These are phyloP conservation scores for Bolboschoenus planiculmis DNA, from an alignment of 176 grass and related monocot species.

Conservation along the genomic window DNA sequence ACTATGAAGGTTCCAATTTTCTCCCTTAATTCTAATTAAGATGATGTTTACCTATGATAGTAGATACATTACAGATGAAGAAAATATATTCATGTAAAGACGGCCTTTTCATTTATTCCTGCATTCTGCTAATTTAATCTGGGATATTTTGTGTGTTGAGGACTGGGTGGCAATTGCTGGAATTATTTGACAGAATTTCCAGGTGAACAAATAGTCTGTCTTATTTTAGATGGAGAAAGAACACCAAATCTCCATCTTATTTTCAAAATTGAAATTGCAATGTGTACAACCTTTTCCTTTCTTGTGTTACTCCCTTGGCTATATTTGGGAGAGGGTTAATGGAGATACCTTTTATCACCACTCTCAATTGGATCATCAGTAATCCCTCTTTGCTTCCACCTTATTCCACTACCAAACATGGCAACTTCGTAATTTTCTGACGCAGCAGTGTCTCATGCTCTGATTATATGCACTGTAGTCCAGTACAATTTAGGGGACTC, in stretches of 20 bases:
- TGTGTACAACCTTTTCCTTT: background rate
- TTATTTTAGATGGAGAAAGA: background rate
- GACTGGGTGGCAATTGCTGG: background rate
- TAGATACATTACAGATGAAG: background rate
- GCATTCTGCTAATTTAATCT: background rate
- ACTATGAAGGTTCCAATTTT: constrained; percentile 15
- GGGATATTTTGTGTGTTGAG: background rate
- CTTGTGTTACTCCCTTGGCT: background rate
- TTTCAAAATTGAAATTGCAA: background rate
- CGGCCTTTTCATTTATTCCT: background rate
- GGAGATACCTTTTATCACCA: background rate
- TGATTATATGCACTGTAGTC: background rate
- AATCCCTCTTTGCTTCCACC: background rate
- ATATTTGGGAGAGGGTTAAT: background rate
- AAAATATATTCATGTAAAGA: background rate
- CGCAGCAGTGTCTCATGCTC: background rate
- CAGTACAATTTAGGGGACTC: background rate
- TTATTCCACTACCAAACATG: background rate
- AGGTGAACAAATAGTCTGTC: background rate
- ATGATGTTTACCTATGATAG: background rate
- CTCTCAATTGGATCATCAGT: background rate
- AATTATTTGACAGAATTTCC: background rate
- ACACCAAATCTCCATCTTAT: background rate
- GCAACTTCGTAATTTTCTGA: background rate
- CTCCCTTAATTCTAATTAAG: background rate